Conservation (phyloP, 306 rosid genomes). For the Cucumis hystrix region DNA sequence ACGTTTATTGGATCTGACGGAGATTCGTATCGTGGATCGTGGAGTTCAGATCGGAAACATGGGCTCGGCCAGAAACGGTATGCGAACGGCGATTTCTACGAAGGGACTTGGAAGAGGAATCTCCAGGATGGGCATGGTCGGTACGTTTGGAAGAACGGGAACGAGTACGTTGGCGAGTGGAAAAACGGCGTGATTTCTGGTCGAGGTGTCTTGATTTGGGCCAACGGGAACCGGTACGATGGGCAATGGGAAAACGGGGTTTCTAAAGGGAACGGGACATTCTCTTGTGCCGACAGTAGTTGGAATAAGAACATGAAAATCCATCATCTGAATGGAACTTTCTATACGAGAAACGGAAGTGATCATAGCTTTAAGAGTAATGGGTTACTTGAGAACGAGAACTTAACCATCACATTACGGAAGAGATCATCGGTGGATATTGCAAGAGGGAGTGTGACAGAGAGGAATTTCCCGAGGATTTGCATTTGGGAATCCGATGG, state of each 20-base stretch:
- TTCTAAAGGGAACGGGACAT: slow-evolving; percentile 61
- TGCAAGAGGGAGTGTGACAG: slow-evolving; percentile 43
- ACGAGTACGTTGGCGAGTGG: slow-evolving; percentile 83
- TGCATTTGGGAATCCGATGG: slow-evolving; percentile 97
- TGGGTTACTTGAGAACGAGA: slow-evolving; percentile 26
- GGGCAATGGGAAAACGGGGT: slow-evolving; percentile 88
- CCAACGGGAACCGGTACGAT: slow-evolving; percentile 70
- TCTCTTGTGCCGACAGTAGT: slow-evolving; percentile 71
- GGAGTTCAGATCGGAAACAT: slow-evolving; percentile 67
- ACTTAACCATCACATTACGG: slow-evolving; percentile 41
- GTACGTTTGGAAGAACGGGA: slow-evolving; percentile 80
- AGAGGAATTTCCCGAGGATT: slow-evolving; percentile 57
- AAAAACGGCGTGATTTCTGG: slow-evolving; percentile 69
- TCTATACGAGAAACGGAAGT: slow-evolving; percentile 41
- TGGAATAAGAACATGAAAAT: slow-evolving; percentile 64
- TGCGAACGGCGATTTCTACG: slow-evolving; percentile 69
- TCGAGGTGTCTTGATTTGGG: slow-evolving; percentile 59
- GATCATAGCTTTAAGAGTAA: slow-evolving; percentile 13
- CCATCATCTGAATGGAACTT: slow-evolving; percentile 48
- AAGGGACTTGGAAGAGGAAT: slow-evolving; percentile 69
- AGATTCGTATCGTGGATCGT: slow-evolving; percentile 59
- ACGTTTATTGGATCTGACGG: slow-evolving; percentile 77
- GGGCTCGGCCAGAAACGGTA: slow-evolving; percentile 73
- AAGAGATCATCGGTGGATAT: slow-evolving; percentile 53
- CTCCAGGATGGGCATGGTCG: slow-evolving; percentile 74